A percentile compares a stretch with the other conserved stretches of the same genome.
phyloP scores from a whole-genome alignment of 2,329 filamentous ascomycete genomes.

The Tothia fuscella region DNA sequence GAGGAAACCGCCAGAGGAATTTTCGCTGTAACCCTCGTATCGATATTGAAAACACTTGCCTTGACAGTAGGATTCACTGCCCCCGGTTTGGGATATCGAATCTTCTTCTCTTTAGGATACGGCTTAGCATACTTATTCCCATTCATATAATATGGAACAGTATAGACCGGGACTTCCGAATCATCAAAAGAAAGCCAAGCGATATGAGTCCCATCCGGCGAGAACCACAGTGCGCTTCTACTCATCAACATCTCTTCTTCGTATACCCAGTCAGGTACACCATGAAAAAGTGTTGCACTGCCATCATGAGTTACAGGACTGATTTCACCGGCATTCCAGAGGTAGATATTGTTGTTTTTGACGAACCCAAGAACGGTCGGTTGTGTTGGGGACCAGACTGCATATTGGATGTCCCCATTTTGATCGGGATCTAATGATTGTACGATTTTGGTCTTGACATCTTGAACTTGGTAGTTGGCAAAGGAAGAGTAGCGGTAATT shows the following conservation, averaged over 20 bases:
- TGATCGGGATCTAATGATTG: conserved; percentile 47
- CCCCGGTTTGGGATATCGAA: conserved; percentile 58
- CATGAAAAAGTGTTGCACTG: conserved; percentile 50
- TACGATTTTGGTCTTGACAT: conserved; percentile 44
- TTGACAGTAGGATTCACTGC: conserved; percentile 53
- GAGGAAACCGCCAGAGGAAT: too few species aligned
- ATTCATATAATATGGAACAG: conserved; percentile 55
- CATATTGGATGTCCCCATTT: conserved; percentile 54
- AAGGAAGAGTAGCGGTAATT: conserved; percentile 58
- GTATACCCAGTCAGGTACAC: conserved; percentile 53
- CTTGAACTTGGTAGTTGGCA: conserved; percentile 53
- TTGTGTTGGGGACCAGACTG: conserved; percentile 46
- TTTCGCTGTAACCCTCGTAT: too few species aligned
- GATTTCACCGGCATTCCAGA: conserved; percentile 43
- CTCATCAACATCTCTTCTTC: conserved; percentile 46
- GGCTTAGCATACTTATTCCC: conserved; percentile 26
- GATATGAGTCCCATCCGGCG: conserved; percentile 42
- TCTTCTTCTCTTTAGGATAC: conserved; percentile 49
- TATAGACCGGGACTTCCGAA: conserved; percentile 55
- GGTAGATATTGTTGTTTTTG: conserved; percentile 51
- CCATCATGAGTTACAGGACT: conserved; percentile 48
- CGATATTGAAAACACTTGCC: conserved; percentile 46
- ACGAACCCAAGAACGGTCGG: conserved; percentile 59
- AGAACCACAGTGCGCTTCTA: conserved; percentile 44
- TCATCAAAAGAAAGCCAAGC: conserved; percentile 49